Conservation (phyloP, 768 basidiomycete species). For the Crucibulum laeve region DNA sequence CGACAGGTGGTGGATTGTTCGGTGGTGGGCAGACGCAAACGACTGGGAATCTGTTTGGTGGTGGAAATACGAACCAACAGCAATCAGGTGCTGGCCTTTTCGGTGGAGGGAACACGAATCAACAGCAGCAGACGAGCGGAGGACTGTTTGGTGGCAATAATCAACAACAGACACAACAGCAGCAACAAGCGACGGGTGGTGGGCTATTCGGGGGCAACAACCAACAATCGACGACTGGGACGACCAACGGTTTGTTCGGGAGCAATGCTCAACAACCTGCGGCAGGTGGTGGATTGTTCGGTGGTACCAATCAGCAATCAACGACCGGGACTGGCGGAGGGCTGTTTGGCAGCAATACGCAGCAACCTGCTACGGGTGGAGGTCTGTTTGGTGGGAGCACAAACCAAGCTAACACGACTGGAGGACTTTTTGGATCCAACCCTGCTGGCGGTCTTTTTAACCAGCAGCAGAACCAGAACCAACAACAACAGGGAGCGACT, state of each 20-base stretch:
- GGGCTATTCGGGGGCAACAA: slow-evolving; percentile 19
- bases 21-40: slow-evolving; percentile 9
- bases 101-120: slow-evolving; percentile 13
- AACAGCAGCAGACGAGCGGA: slow-evolving; percentile 9
- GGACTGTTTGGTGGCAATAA: slow-evolving; percentile 19
- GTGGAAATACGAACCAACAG: not conserved
- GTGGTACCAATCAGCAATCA: slow-evolving; percentile 4
- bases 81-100: slow-evolving; percentile 23
- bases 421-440: slow-evolving; percentile 5
- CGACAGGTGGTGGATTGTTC: slow-evolving; percentile 5
- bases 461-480: too few relatives aligned
- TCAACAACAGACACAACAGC: slow-evolving; percentile 9
- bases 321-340: slow-evolving; percentile 8
- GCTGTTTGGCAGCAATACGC: slow-evolving; percentile 15
- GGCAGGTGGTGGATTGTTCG: slow-evolving; percentile 5
- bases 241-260: slow-evolving; percentile 23
- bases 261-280: slow-evolving; percentile 8
- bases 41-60: slow-evolving; percentile 13
- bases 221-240: slow-evolving; percentile 6
- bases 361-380: slow-evolving; percentile 12
- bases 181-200: slow-evolving; percentile 10
- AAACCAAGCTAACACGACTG: not conserved
- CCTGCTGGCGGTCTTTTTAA: too few relatives aligned
- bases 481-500: too few relatives aligned
- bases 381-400: slow-evolving; percentile 18